A percentile compares a stretch with the other conserved stretches of the same genome.
phyloP scores from a whole-genome alignment of 768 basidiomycete species.

The Chiua virens region DNA sequence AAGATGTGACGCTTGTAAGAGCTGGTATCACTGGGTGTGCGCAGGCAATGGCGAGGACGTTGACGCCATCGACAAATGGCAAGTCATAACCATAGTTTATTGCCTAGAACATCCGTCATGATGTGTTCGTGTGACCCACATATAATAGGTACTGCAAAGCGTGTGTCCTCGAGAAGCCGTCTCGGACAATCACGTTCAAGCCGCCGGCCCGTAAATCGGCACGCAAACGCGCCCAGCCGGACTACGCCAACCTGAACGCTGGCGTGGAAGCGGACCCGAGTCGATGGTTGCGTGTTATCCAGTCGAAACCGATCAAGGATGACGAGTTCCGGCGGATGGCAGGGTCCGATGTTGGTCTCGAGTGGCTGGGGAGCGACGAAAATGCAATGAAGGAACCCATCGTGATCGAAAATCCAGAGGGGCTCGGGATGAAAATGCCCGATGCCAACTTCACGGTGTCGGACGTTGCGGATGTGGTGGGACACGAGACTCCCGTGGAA shows the following conservation, averaged over 20 bases:
- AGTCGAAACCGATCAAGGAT: conserved; percentile 60
- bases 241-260: conserved; percentile 76
- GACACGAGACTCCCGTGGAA: conserved; percentile 77
- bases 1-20: conserved; percentile 76
- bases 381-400: conserved; percentile 81
- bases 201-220: conserved; percentile 79
- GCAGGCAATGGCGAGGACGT: conserved; percentile 65
- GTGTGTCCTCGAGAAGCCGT: conserved; percentile 60
- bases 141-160: conserved; percentile 63
- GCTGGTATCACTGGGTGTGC: conserved; percentile 85
- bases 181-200: conserved; percentile 69
- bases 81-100: conserved; percentile 25
- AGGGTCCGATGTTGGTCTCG: conserved; percentile 62
- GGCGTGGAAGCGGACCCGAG: conserved; percentile 59
- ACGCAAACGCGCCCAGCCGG: conserved; percentile 69
- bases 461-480: conserved; percentile 79
- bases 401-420: conserved; percentile 73
- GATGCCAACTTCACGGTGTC: conserved; percentile 64
- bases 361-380: conserved; percentile 75
- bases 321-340: conserved; percentile 68
- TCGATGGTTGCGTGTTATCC: conserved; percentile 69
- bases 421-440: conserved; percentile 92
- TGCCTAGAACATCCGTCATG: conserved; percentile 9
- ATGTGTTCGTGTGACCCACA: conserved; percentile 17
- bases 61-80: conserved; percentile 79